phyloP scores from a whole-genome alignment of 2,329 filamentous ascomycete genomes.

The Botryotinia convoluta region DNA sequence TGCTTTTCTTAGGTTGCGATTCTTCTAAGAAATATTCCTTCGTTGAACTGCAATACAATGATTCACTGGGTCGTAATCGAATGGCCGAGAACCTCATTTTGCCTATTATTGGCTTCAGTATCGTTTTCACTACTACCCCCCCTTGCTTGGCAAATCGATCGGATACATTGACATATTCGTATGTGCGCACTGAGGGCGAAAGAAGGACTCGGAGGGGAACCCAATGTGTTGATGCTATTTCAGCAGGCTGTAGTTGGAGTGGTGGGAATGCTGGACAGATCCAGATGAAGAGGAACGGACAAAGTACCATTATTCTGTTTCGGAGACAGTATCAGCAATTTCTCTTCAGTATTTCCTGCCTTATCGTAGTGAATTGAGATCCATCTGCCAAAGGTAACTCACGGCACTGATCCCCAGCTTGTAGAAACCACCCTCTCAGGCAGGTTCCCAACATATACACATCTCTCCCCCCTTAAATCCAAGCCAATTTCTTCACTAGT shows the following conservation, averaged over 20 bases:
- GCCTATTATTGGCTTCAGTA: conserved; percentile 56
- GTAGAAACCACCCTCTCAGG: conserved; percentile 65
- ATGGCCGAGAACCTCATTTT: conserved; percentile 68
- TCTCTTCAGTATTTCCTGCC: neutral
- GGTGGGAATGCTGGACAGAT: conserved; percentile 55
- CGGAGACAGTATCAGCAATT: neutral
- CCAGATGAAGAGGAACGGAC: conserved; percentile 64
- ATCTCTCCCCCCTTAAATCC: conserved; percentile 50
- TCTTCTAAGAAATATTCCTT: conserved; percentile 45
- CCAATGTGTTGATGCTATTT: conserved; percentile 69
- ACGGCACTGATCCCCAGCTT: conserved; percentile 64
- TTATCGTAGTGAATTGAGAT: neutral
- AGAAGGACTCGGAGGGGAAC: conserved; percentile 61
- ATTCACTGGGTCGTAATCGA: conserved; percentile 59
- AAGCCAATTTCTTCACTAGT: conserved; percentile 65
- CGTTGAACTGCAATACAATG: conserved; percentile 54
- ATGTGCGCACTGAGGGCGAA: conserved; percentile 57
- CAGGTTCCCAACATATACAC: conserved; percentile 56
- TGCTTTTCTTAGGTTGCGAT: conserved; percentile 11
- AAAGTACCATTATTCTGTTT: conserved; percentile 63
- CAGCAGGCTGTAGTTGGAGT: conserved; percentile 62
- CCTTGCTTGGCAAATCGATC: conserved; percentile 57
- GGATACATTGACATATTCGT: conserved; percentile 62
- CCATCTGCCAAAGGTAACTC: conserved; percentile 33
- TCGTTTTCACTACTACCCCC: conserved; percentile 51